Evolutionary conservation across 805 yeast species (phyloP).

Genomic region (Ogataea minuta): DNA sequence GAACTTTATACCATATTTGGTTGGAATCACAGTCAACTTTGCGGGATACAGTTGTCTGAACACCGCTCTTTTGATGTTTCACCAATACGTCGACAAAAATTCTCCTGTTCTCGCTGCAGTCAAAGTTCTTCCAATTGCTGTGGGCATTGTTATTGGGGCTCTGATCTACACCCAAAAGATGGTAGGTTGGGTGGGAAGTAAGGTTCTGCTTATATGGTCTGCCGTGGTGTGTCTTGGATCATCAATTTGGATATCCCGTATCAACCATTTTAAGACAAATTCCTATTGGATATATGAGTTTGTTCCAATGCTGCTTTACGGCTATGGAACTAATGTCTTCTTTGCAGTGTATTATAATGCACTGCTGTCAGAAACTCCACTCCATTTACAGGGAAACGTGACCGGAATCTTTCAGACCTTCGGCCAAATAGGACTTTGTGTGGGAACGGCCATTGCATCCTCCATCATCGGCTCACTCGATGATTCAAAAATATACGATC

Average conservation of each 20-base stretch:
- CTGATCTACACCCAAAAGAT: constrained; percentile 14
- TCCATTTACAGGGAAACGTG: constrained; percentile 9
- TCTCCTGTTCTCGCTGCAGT: constrained; percentile 37
- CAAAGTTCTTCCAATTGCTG: constrained; percentile 35
- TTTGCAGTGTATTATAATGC: constrained; percentile 2
- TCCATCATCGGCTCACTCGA: constrained; percentile 7
- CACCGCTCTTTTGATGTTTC: constrained; percentile 16
- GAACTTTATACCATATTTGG: constrained; percentile 19
- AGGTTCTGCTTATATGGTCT: constrained; percentile 15
- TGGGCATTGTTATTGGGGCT: constrained; percentile 33
- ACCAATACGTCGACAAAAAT: constrained; percentile 31
- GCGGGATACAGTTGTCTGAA: constrained; percentile 9
- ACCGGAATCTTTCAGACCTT: constrained; percentile 7
- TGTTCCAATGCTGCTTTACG: constrained; percentile 1
- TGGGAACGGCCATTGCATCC: constrained; percentile 4
- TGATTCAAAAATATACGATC: neutral
- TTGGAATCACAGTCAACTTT: constrained; percentile 12
- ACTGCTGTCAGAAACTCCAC: constrained; percentile 4
- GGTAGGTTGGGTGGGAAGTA: constrained; percentile 22
- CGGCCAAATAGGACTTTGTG: constrained; percentile 6
- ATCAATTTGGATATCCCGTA: constrained; percentile 23
- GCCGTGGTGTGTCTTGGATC: constrained; percentile 13
- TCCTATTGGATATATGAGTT: constrained; percentile 8
- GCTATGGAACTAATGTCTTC: constrained; percentile 4
- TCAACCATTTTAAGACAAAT: constrained; percentile 3